Evolutionary conservation across 2,329 filamentous ascomycete genomes (phyloP).

Genomic region (Fusarium chaquense): DNA sequence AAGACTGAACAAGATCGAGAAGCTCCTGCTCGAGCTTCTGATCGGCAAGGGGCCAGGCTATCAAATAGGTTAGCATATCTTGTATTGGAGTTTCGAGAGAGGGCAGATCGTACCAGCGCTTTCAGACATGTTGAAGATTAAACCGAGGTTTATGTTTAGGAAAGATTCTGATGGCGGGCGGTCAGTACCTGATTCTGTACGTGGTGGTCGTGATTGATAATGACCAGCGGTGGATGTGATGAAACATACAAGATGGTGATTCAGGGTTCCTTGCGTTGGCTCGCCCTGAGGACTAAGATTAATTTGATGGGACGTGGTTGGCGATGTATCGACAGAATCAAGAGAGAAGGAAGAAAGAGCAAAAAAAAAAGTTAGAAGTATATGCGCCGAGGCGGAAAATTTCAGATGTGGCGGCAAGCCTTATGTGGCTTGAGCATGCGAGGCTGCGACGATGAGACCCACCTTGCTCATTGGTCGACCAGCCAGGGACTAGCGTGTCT

Average conservation of each 20-base stretch:
- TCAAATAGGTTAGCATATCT: conserved; percentile 32
- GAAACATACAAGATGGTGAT: conserved; percentile 30
- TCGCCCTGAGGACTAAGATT: conserved; percentile 61
- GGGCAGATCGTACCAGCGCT: conserved; percentile 42
- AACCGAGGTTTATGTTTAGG: conserved; percentile 33
- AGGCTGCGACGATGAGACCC: conserved; percentile 5
- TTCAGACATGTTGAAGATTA: conserved; percentile 44
- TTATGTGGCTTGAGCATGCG: conserved; percentile 33
- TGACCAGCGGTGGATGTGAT: not conserved
- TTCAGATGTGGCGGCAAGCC: conserved; percentile 40
- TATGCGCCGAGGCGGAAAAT: conserved; percentile 41
- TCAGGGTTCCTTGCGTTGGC: conserved; percentile 73
- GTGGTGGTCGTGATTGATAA: not conserved
- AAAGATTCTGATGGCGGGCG: conserved; percentile 16
- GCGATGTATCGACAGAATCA: conserved; percentile 34
- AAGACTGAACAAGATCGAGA: conserved; percentile 82
- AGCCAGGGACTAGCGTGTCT: not conserved
- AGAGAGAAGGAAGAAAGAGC: conserved; percentile 32
- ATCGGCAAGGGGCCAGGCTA: conserved; percentile 79
- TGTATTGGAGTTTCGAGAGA: not conserved
- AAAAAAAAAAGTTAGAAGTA: conserved; percentile 37
- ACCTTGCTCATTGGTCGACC: conserved; percentile 1
- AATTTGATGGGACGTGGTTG: conserved; percentile 29
- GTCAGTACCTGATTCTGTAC: conserved; percentile 26
- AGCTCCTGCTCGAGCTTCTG: conserved; percentile 82